A percentile compares a stretch with the other conserved stretches of the same genome.
Evolutionary conservation across 306 rosid genomes (phyloP).

Genomic region (Cicer judaicum): DNA sequence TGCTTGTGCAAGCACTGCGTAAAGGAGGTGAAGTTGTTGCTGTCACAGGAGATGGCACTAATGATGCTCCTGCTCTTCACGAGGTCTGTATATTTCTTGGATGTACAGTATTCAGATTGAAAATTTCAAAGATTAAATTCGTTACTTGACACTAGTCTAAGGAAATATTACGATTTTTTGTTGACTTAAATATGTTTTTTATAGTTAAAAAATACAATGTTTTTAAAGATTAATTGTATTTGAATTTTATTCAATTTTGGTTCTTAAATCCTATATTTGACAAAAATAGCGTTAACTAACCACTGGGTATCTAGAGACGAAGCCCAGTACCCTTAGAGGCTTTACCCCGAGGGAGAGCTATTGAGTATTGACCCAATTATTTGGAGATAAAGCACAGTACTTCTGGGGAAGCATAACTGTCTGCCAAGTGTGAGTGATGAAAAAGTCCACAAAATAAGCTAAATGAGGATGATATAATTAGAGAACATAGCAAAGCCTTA

Average conservation of each 20-base stretch:
- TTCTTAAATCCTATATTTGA: conserved; percentile 5
- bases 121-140: conserved; percentile 5
- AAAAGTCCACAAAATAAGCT: conserved; percentile 8
- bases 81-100: conserved; percentile 73
- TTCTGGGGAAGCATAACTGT: not conserved
- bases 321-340: not conserved
- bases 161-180: not conserved
- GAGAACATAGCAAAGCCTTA: conserved; percentile 3
- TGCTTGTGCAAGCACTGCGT: conserved; percentile 96
- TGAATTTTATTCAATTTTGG: not conserved
- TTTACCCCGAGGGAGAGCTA: not conserved
- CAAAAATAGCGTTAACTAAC: not conserved
- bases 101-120: conserved; percentile 3
- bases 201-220: not conserved
- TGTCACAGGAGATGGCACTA: conserved; percentile 99
- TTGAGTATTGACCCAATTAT: not conserved
- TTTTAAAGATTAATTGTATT: conserved; percentile 4
- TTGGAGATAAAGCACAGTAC: conserved; percentile 4
- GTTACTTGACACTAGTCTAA: conserved; percentile 1
- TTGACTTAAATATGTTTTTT: not conserved
- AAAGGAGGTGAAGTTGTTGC: conserved; percentile 94
- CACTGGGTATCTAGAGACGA: not conserved
- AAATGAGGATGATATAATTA: not conserved
- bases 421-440: conserved; percentile 2
- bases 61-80: conserved; percentile 98